These are phyloP conservation scores for Bryoglossum gracile DNA, from an alignment of 495 filamentous ascomycete species.

Conservation along the genomic window DNA sequence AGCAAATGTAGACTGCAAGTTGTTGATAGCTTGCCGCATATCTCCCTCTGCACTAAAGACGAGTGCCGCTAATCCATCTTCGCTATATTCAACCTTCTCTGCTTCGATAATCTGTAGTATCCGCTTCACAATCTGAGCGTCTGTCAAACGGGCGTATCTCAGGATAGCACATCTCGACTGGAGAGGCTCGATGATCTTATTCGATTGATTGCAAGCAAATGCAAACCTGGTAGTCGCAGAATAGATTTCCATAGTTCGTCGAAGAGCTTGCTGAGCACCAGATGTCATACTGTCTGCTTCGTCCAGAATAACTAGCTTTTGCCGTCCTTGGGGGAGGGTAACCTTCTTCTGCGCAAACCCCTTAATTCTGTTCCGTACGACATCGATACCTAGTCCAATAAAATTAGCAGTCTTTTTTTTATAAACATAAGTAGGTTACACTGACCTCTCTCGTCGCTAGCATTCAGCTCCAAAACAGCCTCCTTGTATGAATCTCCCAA, in stretches of 20 bases:
- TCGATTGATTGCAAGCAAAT: constrained; percentile 96
- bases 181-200: constrained; percentile 98
- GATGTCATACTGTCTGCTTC: constrained; percentile 98
- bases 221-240: constrained; percentile 93
- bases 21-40: constrained; percentile 99
- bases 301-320: constrained; percentile 96
- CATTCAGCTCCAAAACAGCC: constrained; percentile 92
- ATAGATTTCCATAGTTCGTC: constrained; percentile 99
- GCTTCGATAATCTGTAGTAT: constrained; percentile 87
- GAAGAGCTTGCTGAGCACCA: constrained; percentile 90
- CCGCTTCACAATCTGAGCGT: constrained; percentile 83
- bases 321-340: constrained; percentile 79
- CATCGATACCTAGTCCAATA: constrained; percentile 71
- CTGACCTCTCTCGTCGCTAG: constrained; percentile 84
- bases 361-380: constrained; percentile 97
- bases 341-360: constrained; percentile 99
- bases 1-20: constrained; percentile 89
- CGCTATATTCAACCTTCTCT: constrained; percentile 78
- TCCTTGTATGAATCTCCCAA: constrained; percentile 95
- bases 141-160: constrained; percentile 85
- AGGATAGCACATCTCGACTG: constrained; percentile 96
- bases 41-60: constrained; percentile 97
- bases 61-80: constrained; percentile 90
- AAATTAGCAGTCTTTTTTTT: neutral
- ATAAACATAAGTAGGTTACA: neutral